Base-by-base conservation (phyloP, 495 filamentous ascomycete species). In the Clohesyomyces aquaticus region DNA sequence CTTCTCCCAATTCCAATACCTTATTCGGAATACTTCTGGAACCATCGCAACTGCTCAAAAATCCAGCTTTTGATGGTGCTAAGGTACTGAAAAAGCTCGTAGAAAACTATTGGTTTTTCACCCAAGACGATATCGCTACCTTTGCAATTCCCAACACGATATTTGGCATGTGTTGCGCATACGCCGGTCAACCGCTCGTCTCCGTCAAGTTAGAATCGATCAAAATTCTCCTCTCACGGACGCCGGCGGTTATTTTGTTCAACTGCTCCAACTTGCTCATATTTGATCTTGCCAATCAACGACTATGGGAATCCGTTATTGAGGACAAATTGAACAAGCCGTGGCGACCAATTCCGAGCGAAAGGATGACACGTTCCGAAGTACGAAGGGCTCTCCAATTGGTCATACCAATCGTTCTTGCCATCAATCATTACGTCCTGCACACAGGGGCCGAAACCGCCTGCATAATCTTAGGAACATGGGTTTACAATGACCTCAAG, bases 271-370 rank as follows among this genome's bases (percentile, higher is more conserved):
- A 38, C 14, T 14, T 38, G 6, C 32, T 38, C 6, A 6, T 14
- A 38, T 38, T 38, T 14, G 32, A 6, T 6, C 6, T 38, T 14
- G 32, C 6, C 32, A 38, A 38, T 14, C 32, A 38, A 38, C 32
- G 32, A 38, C 32, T 6, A 6, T 38, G 32, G 32, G 32, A 6
- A 6, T 6, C 32, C 6, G 14, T 82, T 62, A 14, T 6, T 6
- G 32, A 38, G 14, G 32, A 38, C 32, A 6, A 14, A 14, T 6
- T 38, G 6, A 87, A 87, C 73, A 87, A 86, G 70, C 79, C 80
- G 2, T 86, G 82, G 81, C 76, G 84, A 1, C 79, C 82, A 0
- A 73, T 87, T 2, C 82, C 81, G 0, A 65, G 71, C 0, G 70
- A 74, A 1, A 72, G 74, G 8, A 69, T 85, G n/a, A 78, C 75